These are phyloP conservation scores for Coriolopsis trogii DNA, from an alignment of 1,284 basidiomycete genomes.

Conservation along the genomic window DNA sequence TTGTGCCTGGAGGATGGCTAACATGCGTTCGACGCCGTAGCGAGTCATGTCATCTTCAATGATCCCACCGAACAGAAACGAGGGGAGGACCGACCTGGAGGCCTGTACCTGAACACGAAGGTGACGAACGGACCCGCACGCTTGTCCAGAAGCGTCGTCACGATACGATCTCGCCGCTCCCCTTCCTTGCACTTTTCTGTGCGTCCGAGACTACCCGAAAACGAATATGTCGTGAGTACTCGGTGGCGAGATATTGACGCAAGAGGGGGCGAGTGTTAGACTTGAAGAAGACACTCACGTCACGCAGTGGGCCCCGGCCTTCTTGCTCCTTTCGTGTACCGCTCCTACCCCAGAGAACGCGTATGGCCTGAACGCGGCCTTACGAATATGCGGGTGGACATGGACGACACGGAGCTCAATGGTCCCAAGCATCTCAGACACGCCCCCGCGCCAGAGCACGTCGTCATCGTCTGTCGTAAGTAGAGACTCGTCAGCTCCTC, in stretches of 20 bases:
- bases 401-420: conserved; percentile 6
- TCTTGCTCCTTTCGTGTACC: conserved; percentile 25
- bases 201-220: background rate
- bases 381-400: background rate
- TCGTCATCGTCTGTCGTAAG: conserved; percentile 7
- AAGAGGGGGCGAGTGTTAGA: background rate
- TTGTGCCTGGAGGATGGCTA: conserved; percentile 18
- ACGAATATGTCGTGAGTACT: background rate
- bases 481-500: no score
- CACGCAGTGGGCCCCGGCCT: conserved; percentile 24
- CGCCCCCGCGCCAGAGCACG: conserved; percentile 3
- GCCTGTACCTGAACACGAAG: conserved; percentile 16
- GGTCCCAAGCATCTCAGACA: conserved; percentile 6
- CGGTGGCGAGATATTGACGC: background rate
- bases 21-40: background rate
- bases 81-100: conserved; percentile 7
- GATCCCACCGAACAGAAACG: background rate
- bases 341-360: conserved; percentile 3
- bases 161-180: background rate
- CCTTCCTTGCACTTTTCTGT: background rate
- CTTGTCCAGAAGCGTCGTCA: conserved; percentile 5
- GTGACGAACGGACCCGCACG: conserved; percentile 1
- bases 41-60: background rate
- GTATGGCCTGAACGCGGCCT: background rate
- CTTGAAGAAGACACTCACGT: conserved; percentile 12